Percentiles rank a stretch among this genome's conserved stretches.
Conservation (phyloP, 345 rosid species). For the Populus alba region DNA sequence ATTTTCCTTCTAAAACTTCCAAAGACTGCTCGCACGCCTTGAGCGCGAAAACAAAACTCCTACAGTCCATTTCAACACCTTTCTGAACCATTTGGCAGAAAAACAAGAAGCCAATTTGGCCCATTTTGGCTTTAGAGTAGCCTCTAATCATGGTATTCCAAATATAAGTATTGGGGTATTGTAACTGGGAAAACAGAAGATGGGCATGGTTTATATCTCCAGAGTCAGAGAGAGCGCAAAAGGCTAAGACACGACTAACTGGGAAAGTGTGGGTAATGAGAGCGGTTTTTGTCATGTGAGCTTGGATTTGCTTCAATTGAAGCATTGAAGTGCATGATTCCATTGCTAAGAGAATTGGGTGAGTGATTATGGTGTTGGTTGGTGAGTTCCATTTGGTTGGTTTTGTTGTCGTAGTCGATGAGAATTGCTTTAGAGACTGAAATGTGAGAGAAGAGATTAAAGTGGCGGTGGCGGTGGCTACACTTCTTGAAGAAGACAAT, state of each 20-base stretch:
- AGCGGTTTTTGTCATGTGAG: slow-evolving; percentile 37
- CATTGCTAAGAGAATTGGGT: slow-evolving; percentile 37
- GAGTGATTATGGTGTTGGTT: slow-evolving; percentile 28
- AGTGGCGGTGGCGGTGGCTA: background rate
- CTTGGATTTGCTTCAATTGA: slow-evolving; percentile 42
- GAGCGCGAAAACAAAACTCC: slow-evolving; percentile 41
- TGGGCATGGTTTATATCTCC: slow-evolving; percentile 35
- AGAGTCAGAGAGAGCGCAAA: slow-evolving; percentile 31
- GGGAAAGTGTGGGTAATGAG: slow-evolving; percentile 44
- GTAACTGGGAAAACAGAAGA: slow-evolving; percentile 27
- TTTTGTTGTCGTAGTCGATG: slow-evolving; percentile 4
- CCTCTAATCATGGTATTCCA: slow-evolving; percentile 53
- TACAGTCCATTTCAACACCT: slow-evolving; percentile 30
- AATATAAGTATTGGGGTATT: slow-evolving; percentile 36
- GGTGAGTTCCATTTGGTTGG: slow-evolving; percentile 38
- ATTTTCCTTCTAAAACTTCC: slow-evolving; percentile 21
- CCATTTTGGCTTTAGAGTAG: slow-evolving; percentile 18
- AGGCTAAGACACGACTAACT: slow-evolving; percentile 39
- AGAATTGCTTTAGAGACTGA: background rate
- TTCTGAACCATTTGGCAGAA: slow-evolving; percentile 28
- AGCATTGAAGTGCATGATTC: slow-evolving; percentile 39
- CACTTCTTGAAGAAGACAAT: background rate
- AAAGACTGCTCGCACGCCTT: slow-evolving; percentile 30
- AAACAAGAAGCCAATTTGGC: slow-evolving; percentile 19
- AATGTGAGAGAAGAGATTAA: background rate